Percentiles rank a stretch among this genome's conserved stretches.
Evolutionary conservation across 352 stramenopile species (phyloP).

Genomic region (Pythium insidiosum): DNA sequence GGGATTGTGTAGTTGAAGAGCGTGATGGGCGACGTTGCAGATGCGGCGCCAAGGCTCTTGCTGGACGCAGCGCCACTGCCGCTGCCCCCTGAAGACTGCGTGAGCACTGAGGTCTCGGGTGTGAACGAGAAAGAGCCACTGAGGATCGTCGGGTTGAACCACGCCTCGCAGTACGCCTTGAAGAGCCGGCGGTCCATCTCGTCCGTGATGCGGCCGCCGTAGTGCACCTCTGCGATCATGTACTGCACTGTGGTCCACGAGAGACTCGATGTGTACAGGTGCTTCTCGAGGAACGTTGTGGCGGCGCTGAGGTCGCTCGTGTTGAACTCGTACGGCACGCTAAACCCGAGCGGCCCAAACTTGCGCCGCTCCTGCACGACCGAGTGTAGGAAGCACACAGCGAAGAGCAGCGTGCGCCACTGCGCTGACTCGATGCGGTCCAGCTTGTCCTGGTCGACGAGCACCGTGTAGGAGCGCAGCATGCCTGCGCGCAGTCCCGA

Average conservation of each 20-base stretch:
- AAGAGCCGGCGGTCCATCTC: slow-evolving; percentile 72
- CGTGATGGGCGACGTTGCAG: slow-evolving; percentile 1
- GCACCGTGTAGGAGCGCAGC: slow-evolving; percentile 59
- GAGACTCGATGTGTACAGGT: slow-evolving; percentile 50
- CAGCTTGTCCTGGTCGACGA: slow-evolving; percentile 75
- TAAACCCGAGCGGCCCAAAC: slow-evolving; percentile 66
- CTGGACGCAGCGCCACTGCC: not conserved
- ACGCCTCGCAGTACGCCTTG: slow-evolving; percentile 63
- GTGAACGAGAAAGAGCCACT: slow-evolving; percentile 61
- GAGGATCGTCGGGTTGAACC: slow-evolving; percentile 58
- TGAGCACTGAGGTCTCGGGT: slow-evolving; percentile 32
- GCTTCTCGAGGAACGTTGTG: slow-evolving; percentile 60
- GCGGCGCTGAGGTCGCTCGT: slow-evolving; percentile 54
- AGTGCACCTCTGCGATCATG: slow-evolving; percentile 79
- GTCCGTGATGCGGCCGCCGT: slow-evolving; percentile 74
- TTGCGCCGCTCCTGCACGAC: slow-evolving; percentile 70
- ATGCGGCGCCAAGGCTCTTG: not conserved
- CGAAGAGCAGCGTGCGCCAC: slow-evolving; percentile 63
- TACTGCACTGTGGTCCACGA: slow-evolving; percentile 76
- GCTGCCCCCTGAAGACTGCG: slow-evolving; percentile 9
- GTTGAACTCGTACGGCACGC: slow-evolving; percentile 78
- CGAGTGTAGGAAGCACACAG: slow-evolving; percentile 72
- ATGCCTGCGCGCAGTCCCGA: slow-evolving; percentile 59
- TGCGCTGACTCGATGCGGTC: slow-evolving; percentile 54
- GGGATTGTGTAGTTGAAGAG: slow-evolving; percentile 54